phyloP scores from a whole-genome alignment of 441 rosid species.

The Omphalea diandra region DNA sequence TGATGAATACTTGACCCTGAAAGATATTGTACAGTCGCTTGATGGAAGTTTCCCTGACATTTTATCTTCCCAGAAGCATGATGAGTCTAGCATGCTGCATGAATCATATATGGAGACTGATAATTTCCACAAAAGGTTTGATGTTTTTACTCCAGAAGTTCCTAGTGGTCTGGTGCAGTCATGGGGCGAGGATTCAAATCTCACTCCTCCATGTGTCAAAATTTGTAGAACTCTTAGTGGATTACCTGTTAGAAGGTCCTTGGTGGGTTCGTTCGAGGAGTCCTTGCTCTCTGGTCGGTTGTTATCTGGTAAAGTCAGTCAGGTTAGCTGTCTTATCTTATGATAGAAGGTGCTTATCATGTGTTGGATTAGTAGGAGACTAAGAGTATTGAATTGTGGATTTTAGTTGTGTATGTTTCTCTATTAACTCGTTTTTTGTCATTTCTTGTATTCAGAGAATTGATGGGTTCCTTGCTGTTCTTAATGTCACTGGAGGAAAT shows the following conservation, averaged over 20 bases:
- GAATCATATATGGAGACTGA: conserved; percentile 29
- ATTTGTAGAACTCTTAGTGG: conserved; percentile 34
- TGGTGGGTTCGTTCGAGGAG: conserved; percentile 70
- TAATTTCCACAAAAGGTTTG: conserved; percentile 26
- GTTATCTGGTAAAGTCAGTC: conserved; percentile 43
- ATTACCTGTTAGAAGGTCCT: conserved; percentile 46
- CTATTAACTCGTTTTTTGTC: conserved; percentile 9
- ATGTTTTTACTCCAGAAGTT: conserved; percentile 32
- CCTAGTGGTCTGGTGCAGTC: conserved; percentile 18
- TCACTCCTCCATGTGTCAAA: conserved; percentile 30
- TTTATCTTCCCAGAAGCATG: conserved; percentile 31
- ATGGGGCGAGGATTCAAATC: conserved; percentile 29
- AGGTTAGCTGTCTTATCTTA: conserved; percentile 39
- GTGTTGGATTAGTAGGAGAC: conserved; percentile 12
- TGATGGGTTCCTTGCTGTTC: conserved; percentile 57
- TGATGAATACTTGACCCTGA: conserved; percentile 36
- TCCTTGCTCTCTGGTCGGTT: conserved; percentile 58
- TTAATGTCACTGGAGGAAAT: conserved; percentile 51
- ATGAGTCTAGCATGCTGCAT: conserved; percentile 20
- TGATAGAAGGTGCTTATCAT: conserved; percentile 4
- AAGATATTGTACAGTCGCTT: conserved; percentile 40
- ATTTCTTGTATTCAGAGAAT: conserved; percentile 43
- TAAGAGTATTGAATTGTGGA: background rate
- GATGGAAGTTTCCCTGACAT: conserved; percentile 36
- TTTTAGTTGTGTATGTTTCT: background rate